Evolutionary conservation across 441 rosid species (phyloP).

Genomic region (Jatropha multifida): DNA sequence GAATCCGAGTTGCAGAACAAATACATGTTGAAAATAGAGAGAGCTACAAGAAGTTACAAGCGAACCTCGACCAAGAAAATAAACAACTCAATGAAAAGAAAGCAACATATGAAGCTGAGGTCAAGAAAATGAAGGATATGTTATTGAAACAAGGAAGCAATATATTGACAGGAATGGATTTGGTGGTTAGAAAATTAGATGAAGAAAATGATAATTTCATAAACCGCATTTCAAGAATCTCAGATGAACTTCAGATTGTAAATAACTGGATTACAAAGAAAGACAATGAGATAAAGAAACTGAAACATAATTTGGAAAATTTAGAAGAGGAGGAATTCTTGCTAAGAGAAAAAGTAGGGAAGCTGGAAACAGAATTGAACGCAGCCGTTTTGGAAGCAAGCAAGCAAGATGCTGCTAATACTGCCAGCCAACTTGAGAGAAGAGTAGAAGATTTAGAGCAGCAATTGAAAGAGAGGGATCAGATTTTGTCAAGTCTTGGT

Average conservation of each 20-base stretch:
- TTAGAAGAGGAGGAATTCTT: slow-evolving; percentile 37
- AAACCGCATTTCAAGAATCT: slow-evolving; percentile 36
- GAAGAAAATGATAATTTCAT: slow-evolving; percentile 36
- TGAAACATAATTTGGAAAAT: slow-evolving; percentile 28
- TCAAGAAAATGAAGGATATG: slow-evolving; percentile 36
- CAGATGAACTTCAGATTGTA: slow-evolving; percentile 43
- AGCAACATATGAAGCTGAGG: slow-evolving; percentile 34
- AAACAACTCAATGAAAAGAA: slow-evolving; percentile 32
- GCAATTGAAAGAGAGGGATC: slow-evolving; percentile 38
- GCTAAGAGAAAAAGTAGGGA: slow-evolving; percentile 36
- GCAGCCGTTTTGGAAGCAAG: slow-evolving; percentile 33
- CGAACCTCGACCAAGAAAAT: slow-evolving; percentile 40
- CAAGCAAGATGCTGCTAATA: slow-evolving; percentile 16
- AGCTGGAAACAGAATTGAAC: slow-evolving; percentile 39
- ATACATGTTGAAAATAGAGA: slow-evolving; percentile 62
- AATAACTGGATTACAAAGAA: slow-evolving; percentile 39
- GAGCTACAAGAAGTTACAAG: slow-evolving; percentile 32
- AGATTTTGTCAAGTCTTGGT: slow-evolving; percentile 38
- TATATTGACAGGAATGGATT: slow-evolving; percentile 31
- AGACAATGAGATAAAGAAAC: slow-evolving; percentile 27
- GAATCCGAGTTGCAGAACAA: slow-evolving; percentile 72
- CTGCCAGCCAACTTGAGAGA: slow-evolving; percentile 34
- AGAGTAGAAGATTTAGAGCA: slow-evolving; percentile 46
- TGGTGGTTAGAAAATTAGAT: slow-evolving; percentile 31
- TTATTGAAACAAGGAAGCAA: slow-evolving; percentile 29